Evolutionary conservation across 257 asterid species (phyloP), one percentile per base, ranked within the genome.

Genomic region (Scutellaria barbata): DNA sequence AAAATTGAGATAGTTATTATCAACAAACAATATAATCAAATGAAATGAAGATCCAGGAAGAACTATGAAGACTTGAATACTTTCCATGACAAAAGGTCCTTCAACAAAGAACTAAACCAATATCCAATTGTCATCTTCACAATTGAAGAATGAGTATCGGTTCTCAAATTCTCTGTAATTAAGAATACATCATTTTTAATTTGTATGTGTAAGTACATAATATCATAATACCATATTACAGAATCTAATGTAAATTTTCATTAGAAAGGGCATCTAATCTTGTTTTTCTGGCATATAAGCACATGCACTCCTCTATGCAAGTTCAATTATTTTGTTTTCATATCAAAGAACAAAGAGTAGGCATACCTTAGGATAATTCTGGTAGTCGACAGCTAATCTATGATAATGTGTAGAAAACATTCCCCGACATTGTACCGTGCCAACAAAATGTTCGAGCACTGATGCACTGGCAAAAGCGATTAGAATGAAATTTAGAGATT

Each of bases 321-420:
- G 41, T 8, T 30, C 35, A 12, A 46, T 35, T 35, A n/a, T 33
- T 71, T 1, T 5, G 25, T 22, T 33, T 43, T 42, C 12, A 10
- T 5, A 10, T 8, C 42, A 30, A 17, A 8, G 65, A 70, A 10
- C 17, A 35, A 7, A 25, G 22, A 14, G n/a, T 42, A 14, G 37
- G 7, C 81, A 72, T 74, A 94, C 99, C 96, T 86, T 86, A 10
- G 90, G 86, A 80, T 92, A 87, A n/a, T 81, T 82, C 75, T 86
- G 88, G 82, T 88, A 87, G 81, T 89, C 96, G 74, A 84, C 66
- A 55, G 99, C 92, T 64, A 94, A 81, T 69, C 95, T 85, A 73
- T 94, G 99, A 80, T 94, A 94, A 79, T 94, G 99, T 42, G 99
- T 91, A 65, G 99, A 91, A 82, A 94, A 91, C 99, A 94, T 80